Evolutionary conservation across 139 green algal species (phyloP), one percentile per base, ranked within the genome.

Genomic region (Pleodorina starrii): DNA sequence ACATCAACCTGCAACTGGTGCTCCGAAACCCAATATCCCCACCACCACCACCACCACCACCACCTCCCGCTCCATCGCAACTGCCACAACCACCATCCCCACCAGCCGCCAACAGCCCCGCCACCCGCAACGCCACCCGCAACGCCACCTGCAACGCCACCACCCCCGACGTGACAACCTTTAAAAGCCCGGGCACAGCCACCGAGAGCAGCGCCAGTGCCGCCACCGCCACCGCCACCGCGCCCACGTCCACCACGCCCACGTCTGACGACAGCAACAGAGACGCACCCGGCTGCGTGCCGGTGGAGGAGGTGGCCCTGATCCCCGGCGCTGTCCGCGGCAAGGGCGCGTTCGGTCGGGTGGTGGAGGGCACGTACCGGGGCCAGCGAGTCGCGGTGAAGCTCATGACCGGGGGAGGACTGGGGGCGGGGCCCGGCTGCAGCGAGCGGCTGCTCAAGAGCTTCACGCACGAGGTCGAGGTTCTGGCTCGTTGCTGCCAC

Each of bases 281-380:
- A n/a, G n/a, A n/a, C n/a, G n/a, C n/a, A n/a, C n/a, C n/a, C n/a
- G n/a, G n/a, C n/a, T n/a, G n/a, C n/a, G n/a, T n/a, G n/a, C n/a
- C n/a, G n/a, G n/a, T n/a, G n/a, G 44, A 43, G 14, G 75, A 83
- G 44, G 75, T 83, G 29, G 19, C 5, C 0, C 44, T 83, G 29
- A 44, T 83, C 44, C 75, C 75, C 36, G n/a, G n/a, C n/a, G 48
- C 48, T 1, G 46, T 66, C 5, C 43, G 75, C 3, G 75, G 75
- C 29, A 40, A 25, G 16, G 75, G 75, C 46, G 66, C 75, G 1
- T 83, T 46, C 32, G 75, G 75, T 11, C 46, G 46, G 75, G 75
- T 83, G 44, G 75, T 83, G 10, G 75, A 83, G 75, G 75, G 75
- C 5, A 29, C 43, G 46, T 83, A 83, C 44, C n/a, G 27, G 44